Base-by-base conservation (phyloP, 345 rosid species). In the Brassica napus region DNA sequence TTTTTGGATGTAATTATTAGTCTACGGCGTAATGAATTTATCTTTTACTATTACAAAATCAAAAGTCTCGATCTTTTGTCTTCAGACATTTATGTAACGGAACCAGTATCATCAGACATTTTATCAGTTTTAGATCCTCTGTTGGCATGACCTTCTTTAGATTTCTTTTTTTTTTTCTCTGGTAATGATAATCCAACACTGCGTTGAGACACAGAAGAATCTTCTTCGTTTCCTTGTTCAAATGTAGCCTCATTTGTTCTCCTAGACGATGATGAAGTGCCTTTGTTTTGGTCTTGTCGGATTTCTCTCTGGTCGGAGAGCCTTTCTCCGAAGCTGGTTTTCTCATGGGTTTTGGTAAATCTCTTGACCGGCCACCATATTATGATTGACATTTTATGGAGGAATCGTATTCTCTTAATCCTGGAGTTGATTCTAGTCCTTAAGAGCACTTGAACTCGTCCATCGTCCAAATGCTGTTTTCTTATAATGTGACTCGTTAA, bases 1-100 rank as follows among this genome's bases (percentile, higher is more conserved):
- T 78, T 65, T 65, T 72, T 8, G 4, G 73, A 66, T 79, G 77
- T 79, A 72, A 72, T 72, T 71, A 71, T 64, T 71, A 52, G 31
- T 70, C 69, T 47, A 26, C 49, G 15, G 15, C 28, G 39, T 62
- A 42, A 21, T 69, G 73, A 76, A 72, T 35, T 32, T n/a, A 37
- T 71, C 44, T 77, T 23, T 49, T 52, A 37, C 16, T 37, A 18
- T 14, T 18, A 76, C 68, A 3, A 34, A 65, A 70, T 65, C 72
- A 65, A 64, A 77, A 64, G 55, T 49, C 55, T 24, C 6, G 16
- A 28, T 65, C 49, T 31, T 60, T 12, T 7, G 18, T 61, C 65
- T 47, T 59, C 73, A 59, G 78, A 47, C 69, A 79, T 31, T 44
- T 69, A 61, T 12, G 65, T 61, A 68, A 68, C 64, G 1, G 74